Base-by-base conservation (phyloP, 768 basidiomycete species). In the Trametes gibbosa region DNA sequence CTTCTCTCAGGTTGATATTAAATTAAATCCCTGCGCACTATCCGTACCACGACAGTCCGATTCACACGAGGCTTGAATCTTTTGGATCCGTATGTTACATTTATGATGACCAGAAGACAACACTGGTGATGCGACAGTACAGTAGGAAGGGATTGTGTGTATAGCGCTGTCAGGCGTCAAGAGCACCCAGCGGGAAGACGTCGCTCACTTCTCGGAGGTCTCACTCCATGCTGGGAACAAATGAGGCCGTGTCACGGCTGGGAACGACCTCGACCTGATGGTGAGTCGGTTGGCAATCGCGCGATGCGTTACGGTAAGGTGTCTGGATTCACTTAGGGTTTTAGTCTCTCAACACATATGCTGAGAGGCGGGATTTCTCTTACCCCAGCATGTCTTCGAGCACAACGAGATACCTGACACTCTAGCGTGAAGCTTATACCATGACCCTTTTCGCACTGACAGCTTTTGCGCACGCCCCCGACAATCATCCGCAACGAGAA, bases 131-230 rank as follows among this genome's bases (percentile, higher is more conserved):
- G n/a, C n/a, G n/a, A n/a, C n/a, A n/a, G n/a, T n/a, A n/a, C n/a
- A n/a, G n/a, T n/a, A n/a, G n/a, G n/a, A n/a, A n/a, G n/a, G n/a
- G n/a, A n/a, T 10, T 32, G 29, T 10, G 10, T 32, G 10, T 5
- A 32, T 10, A 32, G 10, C 29, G 10, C 29, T 10, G 21, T 2
- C 19, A 24, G 43, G 24, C 43, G 43, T 45, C 43, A 45, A 45
- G 43, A 13, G 43, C 5, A 54, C 46, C 27, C n/a, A 21, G 6
- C 63, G 63, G 63, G 46, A 37, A 50, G 50, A 53, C 50, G 42
- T 63, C 63, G 63, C 63, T 63, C 45, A 8, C 63, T 56, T 41
- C 46, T 63, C 63, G 63, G 63, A 42, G 41, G 41, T 63, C 58
- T 41, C 58, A 57, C 63, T 53, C 63, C 63, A 63, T 47, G 55